Base-by-base conservation (phyloP, 2,329 filamentous ascomycete genomes). In the Dactylellina cionopaga region DNA sequence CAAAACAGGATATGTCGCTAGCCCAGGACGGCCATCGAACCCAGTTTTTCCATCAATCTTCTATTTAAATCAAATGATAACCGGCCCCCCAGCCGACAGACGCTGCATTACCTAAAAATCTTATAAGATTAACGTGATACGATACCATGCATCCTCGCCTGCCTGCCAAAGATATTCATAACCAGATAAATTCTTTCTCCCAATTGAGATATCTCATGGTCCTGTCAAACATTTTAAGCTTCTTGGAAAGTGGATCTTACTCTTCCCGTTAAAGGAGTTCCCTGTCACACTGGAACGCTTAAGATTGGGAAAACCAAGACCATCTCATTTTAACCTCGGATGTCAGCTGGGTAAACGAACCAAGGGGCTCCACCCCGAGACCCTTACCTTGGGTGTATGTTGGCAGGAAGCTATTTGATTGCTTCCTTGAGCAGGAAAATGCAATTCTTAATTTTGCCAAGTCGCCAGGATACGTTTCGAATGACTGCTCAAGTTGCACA, bases 141-240 rank as follows among this genome's bases (percentile, higher is more conserved):
- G 39, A 46, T 35, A 31, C 37, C 22, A 46, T 35, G n/a, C n/a
- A n/a, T n/a, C n/a, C n/a, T n/a, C n/a, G n/a, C n/a, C n/a, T 25
- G 24, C 24, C 41, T 55, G 19, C 49, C 41, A 35, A 29, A 31
- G 37, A 19, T 9, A 24, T 24, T 19, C 25, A 33, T 11, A 49
- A 44, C 27, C 51, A 27, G 25, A 15, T 39, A n/a, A 54, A 11
- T 52, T 31, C 31, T 58, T 55, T 49, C 37, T 37, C 58, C 46
- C 33, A 41, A 47, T 5, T 15, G 29, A 58, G 29, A 27, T 35
- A 47, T 55, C 47, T 55, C 31, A 31, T 49, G 37, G 25, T 66
- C 33, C 62, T 66, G 51, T 66, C 62, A 66, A 58, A 66, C 62
- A 51, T 54, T 66, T 66, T 66, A 66, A 66, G 62, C 51, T 66